Evolutionary conservation across 2,329 filamentous ascomycete species (phyloP).

Genomic region (Blastomyces emzantsi): DNA sequence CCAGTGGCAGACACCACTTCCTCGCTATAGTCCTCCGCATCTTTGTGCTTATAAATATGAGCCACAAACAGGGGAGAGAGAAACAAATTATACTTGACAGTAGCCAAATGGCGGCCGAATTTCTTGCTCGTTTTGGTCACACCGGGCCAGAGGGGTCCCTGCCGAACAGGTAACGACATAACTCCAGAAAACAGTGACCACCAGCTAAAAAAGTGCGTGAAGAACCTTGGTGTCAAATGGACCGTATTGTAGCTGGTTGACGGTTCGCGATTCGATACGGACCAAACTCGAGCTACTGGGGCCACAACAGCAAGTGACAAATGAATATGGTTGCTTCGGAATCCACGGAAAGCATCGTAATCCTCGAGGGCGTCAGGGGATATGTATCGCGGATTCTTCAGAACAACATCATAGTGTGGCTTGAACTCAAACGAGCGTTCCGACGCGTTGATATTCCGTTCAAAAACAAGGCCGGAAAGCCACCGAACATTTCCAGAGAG

Average conservation of each 20-base stretch:
- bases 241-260: constrained; percentile 94
- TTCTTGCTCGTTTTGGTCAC: constrained; percentile 97
- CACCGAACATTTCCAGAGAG: constrained; percentile 92
- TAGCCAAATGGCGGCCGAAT: constrained; percentile 92
- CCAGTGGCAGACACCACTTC: constrained; percentile 81
- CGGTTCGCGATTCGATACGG: constrained; percentile 60
- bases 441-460: constrained; percentile 65
- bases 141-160: constrained; percentile 83
- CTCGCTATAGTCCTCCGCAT: constrained; percentile 74
- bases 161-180: constrained; percentile 88
- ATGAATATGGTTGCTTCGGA: constrained; percentile 93
- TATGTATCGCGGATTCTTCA: constrained; percentile 71
- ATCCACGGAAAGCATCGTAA: constrained; percentile 95
- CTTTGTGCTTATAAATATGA: constrained; percentile 98
- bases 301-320: constrained; percentile 86
- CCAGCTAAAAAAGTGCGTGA: constrained; percentile 97
- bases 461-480: constrained; percentile 85
- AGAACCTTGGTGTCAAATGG: constrained; percentile 89
- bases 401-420: constrained; percentile 82
- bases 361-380: constrained; percentile 46
- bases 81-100: constrained; percentile 93
- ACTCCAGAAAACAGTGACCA: constrained; percentile 94
- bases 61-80: constrained; percentile 89
- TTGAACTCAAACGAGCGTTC: constrained; percentile 77
- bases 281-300: constrained; percentile 80